Evolutionary conservation across 805 yeast species (phyloP).

Genomic region (Spathaspora girioi): DNA sequence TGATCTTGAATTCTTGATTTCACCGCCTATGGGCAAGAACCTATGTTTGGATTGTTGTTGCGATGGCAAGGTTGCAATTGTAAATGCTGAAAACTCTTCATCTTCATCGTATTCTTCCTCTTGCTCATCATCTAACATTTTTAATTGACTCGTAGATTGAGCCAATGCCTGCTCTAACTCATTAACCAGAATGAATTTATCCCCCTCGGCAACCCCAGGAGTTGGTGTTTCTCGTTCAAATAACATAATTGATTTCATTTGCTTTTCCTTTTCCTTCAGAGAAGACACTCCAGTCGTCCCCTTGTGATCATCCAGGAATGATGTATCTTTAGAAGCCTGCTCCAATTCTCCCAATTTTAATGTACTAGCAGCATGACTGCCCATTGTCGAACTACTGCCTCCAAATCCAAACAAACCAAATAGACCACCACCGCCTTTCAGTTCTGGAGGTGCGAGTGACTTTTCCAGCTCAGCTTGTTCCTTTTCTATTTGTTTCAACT

Average conservation of each 20-base stretch:
- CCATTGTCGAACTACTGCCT: background rate
- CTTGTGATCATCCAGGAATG: background rate
- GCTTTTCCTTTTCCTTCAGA: constrained; percentile 1
- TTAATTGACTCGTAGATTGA: background rate
- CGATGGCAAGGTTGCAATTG: constrained; percentile 2
- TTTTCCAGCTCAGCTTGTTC: constrained; percentile 40
- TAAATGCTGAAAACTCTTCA: constrained; percentile 22
- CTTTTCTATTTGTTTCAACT: constrained; percentile 28
- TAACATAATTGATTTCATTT: constrained; percentile 2
- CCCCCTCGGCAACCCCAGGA: background rate
- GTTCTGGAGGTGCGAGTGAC: constrained; percentile 8
- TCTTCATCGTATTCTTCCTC: constrained; percentile 5
- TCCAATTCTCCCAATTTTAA: background rate
- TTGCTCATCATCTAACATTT: background rate
- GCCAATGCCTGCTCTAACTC: background rate
- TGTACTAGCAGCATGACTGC: background rate
- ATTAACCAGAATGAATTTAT: background rate
- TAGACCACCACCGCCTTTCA: constrained; percentile 15
- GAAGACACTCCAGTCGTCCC: background rate
- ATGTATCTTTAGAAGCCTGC: background rate
- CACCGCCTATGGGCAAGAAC: constrained; percentile 3
- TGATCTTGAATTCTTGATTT: background rate
- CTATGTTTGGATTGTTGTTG: constrained; percentile 3
- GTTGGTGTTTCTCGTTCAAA: constrained; percentile 3
- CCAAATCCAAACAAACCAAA: constrained; percentile 30